Conservation (phyloP, 2,329 filamentous ascomycete genomes). For the Ceratocystis huliohia region DNA sequence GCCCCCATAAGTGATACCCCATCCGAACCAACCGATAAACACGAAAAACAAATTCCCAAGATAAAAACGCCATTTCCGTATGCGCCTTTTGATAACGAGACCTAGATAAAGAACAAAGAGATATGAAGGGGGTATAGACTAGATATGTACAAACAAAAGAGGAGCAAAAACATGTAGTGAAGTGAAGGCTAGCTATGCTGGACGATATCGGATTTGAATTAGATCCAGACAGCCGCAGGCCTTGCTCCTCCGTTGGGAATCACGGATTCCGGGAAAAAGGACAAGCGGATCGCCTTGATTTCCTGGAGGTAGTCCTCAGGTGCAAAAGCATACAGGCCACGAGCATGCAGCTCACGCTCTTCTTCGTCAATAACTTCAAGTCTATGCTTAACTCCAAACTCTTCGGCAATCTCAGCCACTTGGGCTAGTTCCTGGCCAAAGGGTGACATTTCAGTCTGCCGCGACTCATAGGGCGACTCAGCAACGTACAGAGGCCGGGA, state of each 20-base stretch:
- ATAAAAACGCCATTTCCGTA: not conserved
- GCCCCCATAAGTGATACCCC: not conserved
- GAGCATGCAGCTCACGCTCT: slow-evolving; percentile 52
- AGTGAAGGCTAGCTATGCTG: no score
- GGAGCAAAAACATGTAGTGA: not conserved
- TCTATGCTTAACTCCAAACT: slow-evolving; percentile 55
- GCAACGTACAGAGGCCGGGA: slow-evolving; percentile 25
- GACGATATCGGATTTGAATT: slow-evolving; percentile 5
- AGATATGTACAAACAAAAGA: slow-evolving; percentile 15
- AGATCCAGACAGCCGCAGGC: slow-evolving; percentile 39
- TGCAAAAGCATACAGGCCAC: slow-evolving; percentile 59
- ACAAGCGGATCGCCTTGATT: slow-evolving; percentile 55
- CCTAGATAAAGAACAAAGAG: not conserved
- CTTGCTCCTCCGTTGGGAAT: slow-evolving; percentile 19
- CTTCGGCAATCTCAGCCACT: slow-evolving; percentile 84
- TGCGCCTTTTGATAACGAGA: not conserved
- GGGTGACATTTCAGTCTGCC: slow-evolving; percentile 44
- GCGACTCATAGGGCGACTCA: slow-evolving; percentile 24
- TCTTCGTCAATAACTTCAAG: slow-evolving; percentile 59
- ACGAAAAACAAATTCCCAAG: not conserved
- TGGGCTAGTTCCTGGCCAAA: slow-evolving; percentile 85
- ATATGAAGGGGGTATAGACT: slow-evolving; percentile 15
- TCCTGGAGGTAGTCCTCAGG: slow-evolving; percentile 76
- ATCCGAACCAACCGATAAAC: not conserved
- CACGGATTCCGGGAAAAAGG: slow-evolving; percentile 40